Base-by-base conservation (phyloP, 345 rosid genomes). In the Hirschfeldia incana region DNA sequence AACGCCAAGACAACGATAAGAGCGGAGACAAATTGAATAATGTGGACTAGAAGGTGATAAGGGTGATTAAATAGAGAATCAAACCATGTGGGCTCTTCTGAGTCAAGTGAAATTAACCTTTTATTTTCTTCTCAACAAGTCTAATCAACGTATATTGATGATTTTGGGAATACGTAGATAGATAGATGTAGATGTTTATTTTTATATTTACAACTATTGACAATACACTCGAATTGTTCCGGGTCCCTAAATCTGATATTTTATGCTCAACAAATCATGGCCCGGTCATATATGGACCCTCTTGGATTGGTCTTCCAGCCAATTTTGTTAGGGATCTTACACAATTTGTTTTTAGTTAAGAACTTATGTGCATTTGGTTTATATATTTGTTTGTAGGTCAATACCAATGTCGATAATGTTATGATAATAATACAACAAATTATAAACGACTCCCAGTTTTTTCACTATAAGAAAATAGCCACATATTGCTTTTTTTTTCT, bases 31-130 rank as follows among this genome's bases (percentile, higher is more conserved):
- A 70, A 78, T 62, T 75, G 28, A 82, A 76, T 80, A 77, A 74
- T 74, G 78, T 32, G 65, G 78, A 70, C 75, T 78, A 73, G 63
- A 60, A 79, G 74, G 79, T 65, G 82, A 78, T 71, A 72, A 39
- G 67, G 74, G 72, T 37, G 73, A 78, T 77, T 84, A 28, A 69
- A 21, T 29, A 27, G 36, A 63, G 66, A 60, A 86, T 76, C 89
- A 83, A 83, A 81, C 84, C 94, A 89, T 89, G 84, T 81, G 84
- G 68, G 64, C 33, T 81, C 75, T 67, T 79, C 70, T 32, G 74
- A 68, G 62, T 59, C 66, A 68, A 79, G 87, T 86, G 88, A 73
- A 63, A 77, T 67, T 72, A 73, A 33, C 42, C 57, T 65, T 60
- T 71, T 16, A 1, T 34, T 77, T 65, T 51, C 33, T 65, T 65